Percentiles rank a stretch among this genome's conserved stretches.
Conservation (phyloP, 495 filamentous ascomycete species). For the Lasiosphaeriaceae sp. region DNA sequence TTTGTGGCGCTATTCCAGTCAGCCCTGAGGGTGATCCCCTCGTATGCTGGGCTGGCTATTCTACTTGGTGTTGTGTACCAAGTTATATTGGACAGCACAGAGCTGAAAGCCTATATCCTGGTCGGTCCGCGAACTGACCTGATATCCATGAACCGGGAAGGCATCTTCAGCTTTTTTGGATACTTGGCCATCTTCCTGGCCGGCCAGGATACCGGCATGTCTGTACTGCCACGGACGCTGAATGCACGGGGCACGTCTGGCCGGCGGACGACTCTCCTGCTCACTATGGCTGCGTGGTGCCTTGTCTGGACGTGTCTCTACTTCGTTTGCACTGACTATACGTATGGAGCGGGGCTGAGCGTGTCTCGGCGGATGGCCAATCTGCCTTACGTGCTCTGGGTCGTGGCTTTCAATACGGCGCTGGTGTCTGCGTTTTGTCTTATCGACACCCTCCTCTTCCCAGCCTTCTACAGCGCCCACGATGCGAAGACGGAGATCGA, state of each 20-base stretch:
- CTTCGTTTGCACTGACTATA: constrained; percentile 59
- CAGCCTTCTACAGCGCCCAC: constrained; percentile 56
- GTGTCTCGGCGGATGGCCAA: constrained; percentile 91
- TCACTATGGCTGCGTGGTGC: constrained; percentile 56
- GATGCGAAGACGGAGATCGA: constrained; percentile 51
- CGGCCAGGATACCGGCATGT: constrained; percentile 76
- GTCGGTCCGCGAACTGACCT: constrained; percentile 73
- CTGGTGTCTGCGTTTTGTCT: constrained; percentile 75
- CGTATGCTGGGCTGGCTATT: constrained; percentile 68
- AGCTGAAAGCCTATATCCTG: constrained; percentile 77
- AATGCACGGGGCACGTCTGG: constrained; percentile 32
- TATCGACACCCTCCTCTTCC: constrained; percentile 75
- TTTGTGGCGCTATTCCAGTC: constrained; percentile 85
- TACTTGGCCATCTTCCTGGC: constrained; percentile 94
- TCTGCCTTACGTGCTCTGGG: constrained; percentile 90
- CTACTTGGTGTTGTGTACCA: constrained; percentile 66
- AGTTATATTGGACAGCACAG: constrained; percentile 67
- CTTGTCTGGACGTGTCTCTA: constrained; percentile 66
- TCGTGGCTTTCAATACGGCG: constrained; percentile 76
- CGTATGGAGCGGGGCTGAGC: constrained; percentile 62
- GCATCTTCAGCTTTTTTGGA: constrained; percentile 86
- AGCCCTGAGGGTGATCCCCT: constrained; percentile 56
- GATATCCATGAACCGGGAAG: constrained; percentile 87
- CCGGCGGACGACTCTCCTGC: constrained; percentile 53
- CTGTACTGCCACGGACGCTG: constrained; percentile 63